Evolutionary conservation across 192 early-diverging fungal genomes (phyloP), one percentile per base, ranked within the genome.

Genomic region (Rhizoclosmatium sp.): DNA sequence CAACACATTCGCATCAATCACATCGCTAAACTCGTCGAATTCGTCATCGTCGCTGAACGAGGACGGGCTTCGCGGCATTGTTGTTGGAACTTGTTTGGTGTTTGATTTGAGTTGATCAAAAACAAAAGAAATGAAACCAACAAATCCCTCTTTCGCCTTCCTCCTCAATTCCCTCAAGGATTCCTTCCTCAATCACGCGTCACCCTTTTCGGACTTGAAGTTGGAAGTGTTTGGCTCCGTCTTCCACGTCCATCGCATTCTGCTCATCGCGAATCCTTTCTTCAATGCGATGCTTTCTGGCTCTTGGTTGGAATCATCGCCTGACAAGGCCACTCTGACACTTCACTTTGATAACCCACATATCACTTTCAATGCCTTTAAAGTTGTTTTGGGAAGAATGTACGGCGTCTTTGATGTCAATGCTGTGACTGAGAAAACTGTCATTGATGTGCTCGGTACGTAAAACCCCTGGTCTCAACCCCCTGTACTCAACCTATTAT

Each of bases 241-340:
- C 44, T 87, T 81, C 79, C 21, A 69, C 12, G 80, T 87, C 16
- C 86, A 87, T 64, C 66, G 81, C 42, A 60, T 85, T 44, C 71
- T 85, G 2, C 68, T 87, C n/a, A 14, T 81, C 4, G 59, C 80
- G 51, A 85, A 82, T 51, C 3, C 42, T 19, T 87, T 84, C 77
- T 85, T 87, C 81, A 67, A 46, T 3, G n/a, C 49, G 9, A 80
- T 86, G 73, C 61, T 86, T 5, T 59, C 69, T 12, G 82, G 82
- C 7, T 69, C 71, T 9, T 85, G 83, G 83, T 49, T 40, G 23
- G 85, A 85, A 68, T 3, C 42, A 0, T 31, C 31, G 31, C 0
- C 31, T 31, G 78, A 59, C 19, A 71, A 58, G 31, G 21, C 48
- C 42, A 47, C 16, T 16, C 39, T 86, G 39, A 39, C 59, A 7